Percentiles rank a stretch among this genome's conserved stretches.
phyloP scores from a whole-genome alignment of 805 yeast genomes.

The Cyberlindnera euphorbiiphila region DNA sequence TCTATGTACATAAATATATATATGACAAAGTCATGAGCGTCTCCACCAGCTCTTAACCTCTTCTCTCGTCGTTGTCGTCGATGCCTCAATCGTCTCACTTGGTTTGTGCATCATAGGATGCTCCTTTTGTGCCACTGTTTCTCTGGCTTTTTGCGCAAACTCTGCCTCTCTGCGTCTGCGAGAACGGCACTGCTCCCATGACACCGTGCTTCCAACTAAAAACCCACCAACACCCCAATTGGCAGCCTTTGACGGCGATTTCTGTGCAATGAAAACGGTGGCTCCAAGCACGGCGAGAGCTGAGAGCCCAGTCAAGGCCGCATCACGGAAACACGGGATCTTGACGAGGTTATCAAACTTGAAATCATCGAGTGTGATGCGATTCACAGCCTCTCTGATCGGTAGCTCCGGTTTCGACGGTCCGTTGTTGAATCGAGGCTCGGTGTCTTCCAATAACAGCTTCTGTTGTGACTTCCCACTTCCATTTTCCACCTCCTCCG shows the following conservation, averaged over 20 bases:
- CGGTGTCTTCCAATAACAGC: conserved; percentile 37
- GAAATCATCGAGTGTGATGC: conserved; percentile 49
- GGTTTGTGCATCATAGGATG: conserved; percentile 33
- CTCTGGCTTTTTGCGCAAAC: conserved; percentile 67
- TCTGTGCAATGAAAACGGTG: conserved; percentile 63
- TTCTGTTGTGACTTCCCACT: conserved; percentile 22
- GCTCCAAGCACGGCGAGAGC: conserved; percentile 68
- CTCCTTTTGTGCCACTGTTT: conserved; percentile 35
- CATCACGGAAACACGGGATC: conserved; percentile 79
- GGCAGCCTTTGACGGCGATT: conserved; percentile 54
- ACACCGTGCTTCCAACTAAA: conserved; percentile 70
- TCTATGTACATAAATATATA: neutral
- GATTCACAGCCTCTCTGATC: conserved; percentile 37
- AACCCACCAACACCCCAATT: conserved; percentile 87
- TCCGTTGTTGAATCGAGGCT: conserved; percentile 35
- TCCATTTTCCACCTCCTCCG: conserved; percentile 1
- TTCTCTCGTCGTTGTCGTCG: conserved; percentile 25
- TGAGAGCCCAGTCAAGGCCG: conserved; percentile 70
- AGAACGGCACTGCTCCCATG: conserved; percentile 91
- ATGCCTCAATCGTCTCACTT: conserved; percentile 23
- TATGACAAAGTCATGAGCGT: conserved; percentile 5
- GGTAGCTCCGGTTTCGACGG: conserved; percentile 29
- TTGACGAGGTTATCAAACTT: conserved; percentile 43
- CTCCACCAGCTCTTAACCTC: conserved; percentile 30
- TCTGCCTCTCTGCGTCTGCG: conserved; percentile 61